Conservation (phyloP, 2,329 filamentous ascomycete genomes). For the Alternaria viburni region DNA sequence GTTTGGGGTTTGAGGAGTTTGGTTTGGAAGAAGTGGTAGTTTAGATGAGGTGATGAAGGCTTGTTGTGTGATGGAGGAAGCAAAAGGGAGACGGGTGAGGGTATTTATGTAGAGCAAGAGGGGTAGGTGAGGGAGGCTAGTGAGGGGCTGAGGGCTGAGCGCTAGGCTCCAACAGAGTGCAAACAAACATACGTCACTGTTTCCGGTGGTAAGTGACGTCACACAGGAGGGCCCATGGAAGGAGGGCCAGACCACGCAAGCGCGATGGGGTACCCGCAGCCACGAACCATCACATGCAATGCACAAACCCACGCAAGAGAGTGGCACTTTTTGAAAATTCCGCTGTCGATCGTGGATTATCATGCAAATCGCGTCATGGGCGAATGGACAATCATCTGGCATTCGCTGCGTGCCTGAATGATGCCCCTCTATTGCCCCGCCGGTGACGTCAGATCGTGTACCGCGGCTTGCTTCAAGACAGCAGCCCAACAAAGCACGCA, state of each 20-base stretch:
- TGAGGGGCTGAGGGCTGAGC: constrained; percentile 6
- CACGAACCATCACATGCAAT: constrained; percentile 9
- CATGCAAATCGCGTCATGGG: constrained; percentile 19
- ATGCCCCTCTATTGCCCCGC: constrained; percentile 13
- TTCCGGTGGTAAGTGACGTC: constrained; percentile 3
- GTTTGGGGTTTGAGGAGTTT: constrained; percentile 17
- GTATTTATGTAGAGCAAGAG: constrained; percentile 24
- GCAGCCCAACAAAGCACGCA: constrained; percentile 12
- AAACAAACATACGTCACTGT: constrained; percentile 8
- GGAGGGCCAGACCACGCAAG: constrained; percentile 8
- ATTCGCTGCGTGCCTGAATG: constrained; percentile 14
- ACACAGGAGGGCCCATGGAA: background rate
- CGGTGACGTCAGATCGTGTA: constrained; percentile 3
- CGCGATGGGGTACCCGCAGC: background rate
- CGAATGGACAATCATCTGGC: background rate
- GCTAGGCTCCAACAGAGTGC: background rate
- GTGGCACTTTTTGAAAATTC: constrained; percentile 12
- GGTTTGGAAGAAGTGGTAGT: constrained; percentile 4
- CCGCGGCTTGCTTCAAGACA: constrained; percentile 3
- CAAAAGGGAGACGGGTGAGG: constrained; percentile 10
- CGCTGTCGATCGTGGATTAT: constrained; percentile 22
- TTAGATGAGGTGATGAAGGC: constrained; percentile 2
- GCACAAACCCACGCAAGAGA: constrained; percentile 6
- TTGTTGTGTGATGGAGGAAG: constrained; percentile 24
- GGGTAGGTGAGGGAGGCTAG: background rate